A percentile compares a stretch with the other conserved stretches of the same genome.
Conservation (phyloP, 352 stramenopile species). For the Peronosclerospora sorghi region DNA sequence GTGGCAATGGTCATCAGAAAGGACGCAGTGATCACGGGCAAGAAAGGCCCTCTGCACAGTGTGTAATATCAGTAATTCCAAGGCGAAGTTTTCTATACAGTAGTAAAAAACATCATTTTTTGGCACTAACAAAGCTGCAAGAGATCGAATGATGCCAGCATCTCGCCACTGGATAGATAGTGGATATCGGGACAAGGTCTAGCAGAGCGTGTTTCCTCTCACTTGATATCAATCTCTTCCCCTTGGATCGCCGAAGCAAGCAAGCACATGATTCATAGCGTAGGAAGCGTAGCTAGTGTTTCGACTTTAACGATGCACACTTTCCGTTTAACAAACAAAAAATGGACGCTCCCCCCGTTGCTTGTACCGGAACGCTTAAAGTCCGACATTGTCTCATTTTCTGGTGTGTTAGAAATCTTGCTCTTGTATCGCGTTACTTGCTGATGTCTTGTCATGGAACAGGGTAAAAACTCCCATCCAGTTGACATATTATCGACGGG, state of each 20-base stretch:
- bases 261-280: constrained; percentile 6
- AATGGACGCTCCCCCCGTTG: constrained; percentile 15
- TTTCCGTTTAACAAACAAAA: background rate
- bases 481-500: constrained; percentile 16
- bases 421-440: background rate
- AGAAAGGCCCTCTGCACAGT: too few relatives aligned
- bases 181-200: constrained; percentile 12
- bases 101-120: too few relatives aligned
- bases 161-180: too few relatives aligned
- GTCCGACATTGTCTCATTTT: constrained; percentile 13
- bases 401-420: constrained; percentile 11
- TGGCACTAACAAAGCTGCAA: too few relatives aligned
- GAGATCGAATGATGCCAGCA: background rate
- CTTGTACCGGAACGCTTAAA: constrained; percentile 24
- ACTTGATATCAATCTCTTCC: constrained; percentile 9
- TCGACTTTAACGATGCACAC: background rate
- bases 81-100: too few relatives aligned
- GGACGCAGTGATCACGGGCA: too few relatives aligned
- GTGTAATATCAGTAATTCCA: too few relatives aligned
- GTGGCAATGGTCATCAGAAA: too few relatives aligned
- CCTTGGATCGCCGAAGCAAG: constrained; percentile 12
- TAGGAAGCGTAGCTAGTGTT: background rate
- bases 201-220: background rate
- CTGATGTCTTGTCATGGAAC: constrained; percentile 1
- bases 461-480: constrained; percentile 22